These are phyloP conservation scores for Hanseniaspora jakobsenii DNA, from an alignment of 805 yeast species.

Conservation along the genomic window DNA sequence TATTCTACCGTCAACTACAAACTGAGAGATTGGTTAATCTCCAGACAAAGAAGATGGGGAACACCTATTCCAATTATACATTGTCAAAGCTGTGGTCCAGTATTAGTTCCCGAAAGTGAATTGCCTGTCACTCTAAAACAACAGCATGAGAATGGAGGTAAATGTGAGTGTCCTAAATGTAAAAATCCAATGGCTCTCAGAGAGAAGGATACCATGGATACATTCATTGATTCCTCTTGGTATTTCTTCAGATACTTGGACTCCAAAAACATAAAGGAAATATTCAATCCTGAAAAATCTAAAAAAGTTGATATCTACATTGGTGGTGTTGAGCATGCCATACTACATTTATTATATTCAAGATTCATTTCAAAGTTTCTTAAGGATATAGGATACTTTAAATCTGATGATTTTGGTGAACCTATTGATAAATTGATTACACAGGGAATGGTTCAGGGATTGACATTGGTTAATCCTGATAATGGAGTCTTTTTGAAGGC, in stretches of 20 bases:
- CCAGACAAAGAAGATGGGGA: conserved; percentile 96
- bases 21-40: conserved; percentile 86
- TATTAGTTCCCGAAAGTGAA: conserved; percentile 80
- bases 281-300: conserved; percentile 37
- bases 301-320: conserved; percentile 84
- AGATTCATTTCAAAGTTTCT: conserved; percentile 77
- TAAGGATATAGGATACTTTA: conserved; percentile 54
- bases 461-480: conserved; percentile 60
- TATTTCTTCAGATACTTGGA: conserved; percentile 79
- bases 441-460: conserved; percentile 97
- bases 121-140: conserved; percentile 74
- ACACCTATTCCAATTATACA: conserved; percentile 94
- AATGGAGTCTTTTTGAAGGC: conserved; percentile 70
- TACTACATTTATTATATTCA: conserved; percentile 75
- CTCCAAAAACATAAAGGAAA: conserved; percentile 43
- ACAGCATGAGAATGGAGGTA: conserved; percentile 37
- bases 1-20: conserved; percentile 46
- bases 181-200: conserved; percentile 53
- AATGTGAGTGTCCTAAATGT: conserved; percentile 71
- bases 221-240: conserved; percentile 97
- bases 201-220: conserved; percentile 97
- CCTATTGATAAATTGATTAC: conserved; percentile 74
- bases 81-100: conserved; percentile 75
- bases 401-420: conserved; percentile 53
- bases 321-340: conserved; percentile 97